These are phyloP conservation scores for Solanum pennellii DNA, from an alignment of 257 asterid genomes.

Conservation along the genomic window DNA sequence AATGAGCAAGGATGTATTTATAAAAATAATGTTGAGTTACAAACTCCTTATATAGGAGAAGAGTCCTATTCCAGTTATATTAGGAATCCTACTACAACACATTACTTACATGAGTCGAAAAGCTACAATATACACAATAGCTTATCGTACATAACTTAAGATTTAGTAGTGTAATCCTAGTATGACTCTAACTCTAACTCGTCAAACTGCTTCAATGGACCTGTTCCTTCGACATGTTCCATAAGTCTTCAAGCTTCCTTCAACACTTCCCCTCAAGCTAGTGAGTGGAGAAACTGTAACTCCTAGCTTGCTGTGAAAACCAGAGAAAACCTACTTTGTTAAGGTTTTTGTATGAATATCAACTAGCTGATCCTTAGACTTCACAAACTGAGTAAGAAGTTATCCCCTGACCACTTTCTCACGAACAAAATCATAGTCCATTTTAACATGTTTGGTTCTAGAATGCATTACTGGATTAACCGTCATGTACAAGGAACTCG, in stretches of 20 bases:
- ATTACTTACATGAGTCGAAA: background rate
- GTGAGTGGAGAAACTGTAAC: background rate
- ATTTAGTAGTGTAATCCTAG: background rate
- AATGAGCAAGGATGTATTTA: too few relatives aligned
- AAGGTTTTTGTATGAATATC: background rate
- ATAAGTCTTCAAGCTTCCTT: background rate
- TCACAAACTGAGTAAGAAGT: background rate
- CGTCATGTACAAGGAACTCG: background rate
- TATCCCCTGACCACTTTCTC: background rate
- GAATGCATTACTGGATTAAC: background rate
- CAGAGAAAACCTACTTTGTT: background rate
- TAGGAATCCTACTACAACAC: background rate
- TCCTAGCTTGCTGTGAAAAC: background rate
- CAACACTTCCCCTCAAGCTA: background rate
- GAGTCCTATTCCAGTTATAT: background rate
- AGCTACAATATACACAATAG: background rate
- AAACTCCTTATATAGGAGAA: background rate
- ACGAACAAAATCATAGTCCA: background rate
- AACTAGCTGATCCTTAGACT: background rate
- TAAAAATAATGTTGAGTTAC: background rate
- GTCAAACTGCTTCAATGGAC: too few relatives aligned
- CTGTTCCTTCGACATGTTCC: background rate
- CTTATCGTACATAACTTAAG: background rate
- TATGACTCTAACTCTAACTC: too few relatives aligned
- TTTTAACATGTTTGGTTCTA: background rate